phyloP scores from a whole-genome alignment of 2,329 filamentous ascomycete genomes.

The Dothistroma septosporum region DNA sequence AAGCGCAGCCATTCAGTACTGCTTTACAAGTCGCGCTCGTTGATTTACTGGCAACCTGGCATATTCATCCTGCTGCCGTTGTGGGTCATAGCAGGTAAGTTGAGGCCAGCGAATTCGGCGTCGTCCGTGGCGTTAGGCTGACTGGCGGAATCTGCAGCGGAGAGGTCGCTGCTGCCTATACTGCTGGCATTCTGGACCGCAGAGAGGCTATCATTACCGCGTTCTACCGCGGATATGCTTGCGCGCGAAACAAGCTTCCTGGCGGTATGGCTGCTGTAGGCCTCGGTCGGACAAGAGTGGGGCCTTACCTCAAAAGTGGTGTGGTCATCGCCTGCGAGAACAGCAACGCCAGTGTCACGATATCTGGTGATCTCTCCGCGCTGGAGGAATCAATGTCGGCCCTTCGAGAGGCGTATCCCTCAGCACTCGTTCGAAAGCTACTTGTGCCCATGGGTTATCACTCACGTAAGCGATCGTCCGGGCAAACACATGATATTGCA shows the following conservation, averaged over 20 bases:
- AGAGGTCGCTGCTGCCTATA: constrained; percentile 34
- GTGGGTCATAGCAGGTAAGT: constrained; percentile 1
- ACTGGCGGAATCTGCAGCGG: too few species aligned
- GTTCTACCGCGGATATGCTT: constrained; percentile 15
- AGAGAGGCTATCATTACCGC: constrained; percentile 11
- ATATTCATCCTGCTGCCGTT: background rate
- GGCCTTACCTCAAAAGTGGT: constrained; percentile 16
- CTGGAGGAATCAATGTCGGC: constrained; percentile 36
- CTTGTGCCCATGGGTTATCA: too few species aligned
- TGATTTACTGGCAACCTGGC: constrained; percentile 3
- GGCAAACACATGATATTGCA: too few species aligned
- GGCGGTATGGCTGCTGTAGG: constrained; percentile 36
- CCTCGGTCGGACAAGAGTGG: constrained; percentile 22
- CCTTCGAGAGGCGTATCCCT: constrained; percentile 37
- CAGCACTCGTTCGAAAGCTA: background rate
- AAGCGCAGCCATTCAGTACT: constrained; percentile 6
- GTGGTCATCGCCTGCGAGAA: constrained; percentile 39
- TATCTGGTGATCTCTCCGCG: too few species aligned
- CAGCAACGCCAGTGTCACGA: constrained; percentile 40
- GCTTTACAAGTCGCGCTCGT: constrained; percentile 16
- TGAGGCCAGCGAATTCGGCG: background rate
- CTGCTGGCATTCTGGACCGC: constrained; percentile 20
- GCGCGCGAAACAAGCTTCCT: background rate
- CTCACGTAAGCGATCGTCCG: too few species aligned
- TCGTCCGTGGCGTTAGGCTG: too few species aligned